phyloP scores from a whole-genome alignment of 345 rosid genomes.

The Euphorbia pulcherrima region DNA sequence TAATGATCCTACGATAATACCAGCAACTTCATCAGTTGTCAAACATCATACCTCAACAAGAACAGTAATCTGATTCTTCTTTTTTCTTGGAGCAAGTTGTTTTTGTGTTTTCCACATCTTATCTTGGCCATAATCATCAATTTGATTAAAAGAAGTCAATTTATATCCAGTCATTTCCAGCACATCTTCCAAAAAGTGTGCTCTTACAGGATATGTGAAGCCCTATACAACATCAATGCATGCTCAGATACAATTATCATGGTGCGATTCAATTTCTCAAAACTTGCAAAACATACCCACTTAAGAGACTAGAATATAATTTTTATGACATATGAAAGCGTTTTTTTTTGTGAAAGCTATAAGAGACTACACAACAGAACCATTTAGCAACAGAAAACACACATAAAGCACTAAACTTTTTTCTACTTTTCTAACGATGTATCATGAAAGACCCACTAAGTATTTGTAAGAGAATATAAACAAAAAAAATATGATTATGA shows the following conservation, averaged over 20 bases:
- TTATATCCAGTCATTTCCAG: conserved; percentile 87
- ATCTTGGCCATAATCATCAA: conserved; percentile 99
- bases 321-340: background rate
- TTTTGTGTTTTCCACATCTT: conserved; percentile 92
- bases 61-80: conserved; percentile 82
- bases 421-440: background rate
- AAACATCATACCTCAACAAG: conserved; percentile 80
- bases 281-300: background rate
- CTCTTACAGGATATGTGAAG: conserved; percentile 79
- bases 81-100: conserved; percentile 81
- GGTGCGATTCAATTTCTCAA: conserved; percentile 1
- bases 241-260: background rate
- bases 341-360: background rate
- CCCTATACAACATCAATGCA: conserved; percentile 49
- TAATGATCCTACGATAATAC: background rate
- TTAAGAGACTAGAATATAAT: background rate
- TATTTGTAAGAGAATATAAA: background rate
- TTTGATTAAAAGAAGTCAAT: conserved; percentile 82
- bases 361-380: background rate
- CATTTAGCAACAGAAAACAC: background rate
- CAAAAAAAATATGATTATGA: background rate
- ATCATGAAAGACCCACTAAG: background rate
- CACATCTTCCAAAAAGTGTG: conserved; percentile 82
- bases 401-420: background rate
- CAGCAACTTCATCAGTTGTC: background rate